Conservation (phyloP, 495 filamentous ascomycete species). For the Pyrenula massariospora region DNA sequence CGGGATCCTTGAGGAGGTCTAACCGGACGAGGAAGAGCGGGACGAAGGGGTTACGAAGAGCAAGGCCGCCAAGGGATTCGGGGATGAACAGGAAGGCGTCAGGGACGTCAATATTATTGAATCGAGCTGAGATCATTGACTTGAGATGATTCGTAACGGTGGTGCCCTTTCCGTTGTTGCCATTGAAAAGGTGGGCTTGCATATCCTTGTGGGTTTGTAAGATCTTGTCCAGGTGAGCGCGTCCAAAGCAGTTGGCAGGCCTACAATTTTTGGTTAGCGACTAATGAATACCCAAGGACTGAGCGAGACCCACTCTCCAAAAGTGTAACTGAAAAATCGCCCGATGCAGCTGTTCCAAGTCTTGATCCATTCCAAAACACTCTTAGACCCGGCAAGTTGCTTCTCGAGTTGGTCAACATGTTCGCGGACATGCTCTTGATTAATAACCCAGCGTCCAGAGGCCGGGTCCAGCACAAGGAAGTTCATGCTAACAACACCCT, state of each 20-base stretch:
- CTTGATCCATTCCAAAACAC: conserved; percentile 22
- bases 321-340: conserved; percentile 47
- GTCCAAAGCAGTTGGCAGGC: conserved; percentile 45
- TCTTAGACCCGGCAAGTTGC: conserved; percentile 31
- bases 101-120: conserved; percentile 39
- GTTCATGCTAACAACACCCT: conserved; percentile 28
- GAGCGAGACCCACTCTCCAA: conserved; percentile 24
- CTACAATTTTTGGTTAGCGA: neutral
- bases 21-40: conserved; percentile 25
- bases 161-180: conserved; percentile 8
- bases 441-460: conserved; percentile 35
- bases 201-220: conserved; percentile 41
- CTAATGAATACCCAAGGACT: neutral
- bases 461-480: conserved; percentile 32
- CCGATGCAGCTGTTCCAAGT: conserved; percentile 38
- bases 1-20: conserved; percentile 15
- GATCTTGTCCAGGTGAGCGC: conserved; percentile 41
- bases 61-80: conserved; percentile 40
- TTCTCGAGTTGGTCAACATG: conserved; percentile 36
- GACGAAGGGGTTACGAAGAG: conserved; percentile 43
- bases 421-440: conserved; percentile 34
- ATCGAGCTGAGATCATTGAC: conserved; percentile 31
- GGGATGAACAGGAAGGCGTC: conserved; percentile 47
- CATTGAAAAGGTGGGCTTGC: conserved; percentile 34
- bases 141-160: conserved; percentile 42